Percentiles rank a stretch among this genome's conserved stretches.
These are phyloP conservation scores for Alternaria arborescens DNA, from an alignment of 2,329 filamentous ascomycete species.

Conservation along the genomic window DNA sequence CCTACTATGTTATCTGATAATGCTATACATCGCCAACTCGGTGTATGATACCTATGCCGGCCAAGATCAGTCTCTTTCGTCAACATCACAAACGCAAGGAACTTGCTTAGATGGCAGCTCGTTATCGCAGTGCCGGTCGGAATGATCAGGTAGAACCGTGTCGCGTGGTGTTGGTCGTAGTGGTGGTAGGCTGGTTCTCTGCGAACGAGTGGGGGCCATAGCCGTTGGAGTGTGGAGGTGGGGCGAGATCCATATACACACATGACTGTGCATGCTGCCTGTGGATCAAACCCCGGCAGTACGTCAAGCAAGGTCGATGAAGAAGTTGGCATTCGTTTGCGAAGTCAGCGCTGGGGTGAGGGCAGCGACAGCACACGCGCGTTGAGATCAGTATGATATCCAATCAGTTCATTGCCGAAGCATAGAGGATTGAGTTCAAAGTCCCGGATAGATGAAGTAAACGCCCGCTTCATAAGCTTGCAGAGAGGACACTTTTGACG, in stretches of 20 bases:
- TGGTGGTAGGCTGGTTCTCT: too few species aligned
- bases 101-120: too few species aligned
- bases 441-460: background rate
- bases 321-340: background rate
- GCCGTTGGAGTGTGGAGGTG: too few species aligned
- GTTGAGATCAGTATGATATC: background rate
- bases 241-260: too few species aligned
- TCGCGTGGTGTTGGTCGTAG: too few species aligned
- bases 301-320: background rate
- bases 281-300: rapidly evolving
- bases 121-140: too few species aligned
- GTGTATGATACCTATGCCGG: rapidly evolving
- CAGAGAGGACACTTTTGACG: rapidly evolving
- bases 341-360: background rate
- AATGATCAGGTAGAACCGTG: too few species aligned
- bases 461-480: background rate
- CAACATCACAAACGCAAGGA: too few species aligned
- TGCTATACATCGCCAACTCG: too few species aligned
- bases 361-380: background rate
- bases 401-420: background rate
- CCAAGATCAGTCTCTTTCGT: too few species aligned
- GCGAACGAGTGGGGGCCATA: too few species aligned
- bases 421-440: background rate
- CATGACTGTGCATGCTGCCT: too few species aligned
- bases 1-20: background rate